Base-by-base conservation (phyloP, 1,139 yeast genomes). In the Yamadazyma membranifaciens region DNA sequence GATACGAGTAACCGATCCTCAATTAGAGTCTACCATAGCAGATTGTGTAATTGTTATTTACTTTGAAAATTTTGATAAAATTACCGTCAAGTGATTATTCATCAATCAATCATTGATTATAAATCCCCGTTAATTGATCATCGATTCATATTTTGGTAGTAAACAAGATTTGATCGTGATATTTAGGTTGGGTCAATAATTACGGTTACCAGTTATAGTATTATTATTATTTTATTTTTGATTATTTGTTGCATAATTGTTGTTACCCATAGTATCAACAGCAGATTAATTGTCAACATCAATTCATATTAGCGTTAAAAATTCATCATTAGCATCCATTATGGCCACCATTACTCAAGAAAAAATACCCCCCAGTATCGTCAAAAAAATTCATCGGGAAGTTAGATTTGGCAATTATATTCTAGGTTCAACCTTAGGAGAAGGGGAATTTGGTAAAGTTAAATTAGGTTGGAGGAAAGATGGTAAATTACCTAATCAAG, bases 361-460 rank as follows among this genome's bases (percentile, higher is more conserved):
- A 9, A 40, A 36, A 37, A n/a, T 34, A 6, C 26, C 40, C 22
- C 32, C 42, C 9, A 38, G 37, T 27, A 31, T 40, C 11, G 48
- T 46, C 5, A 42, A 45, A 28, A 45, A 50, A 20, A 44, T 48
- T 14, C 81, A 78, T 44, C 62, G 81, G 39, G 83, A 79, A 53
- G 82, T 79, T 45, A 72, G 91, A 34, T 89, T 92, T 58, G 98
- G 98, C 28, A 81, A 87, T 29, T 92, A 91, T 57, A 78, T 87
- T 28, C 73, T 92, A 6, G 98, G 98, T 3, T 83, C 95, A 15
- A 91, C 98, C 1, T 68, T 92, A n/a, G 98, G 98, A 31, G 96
- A 91, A 65, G 98, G 98, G 34, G 98, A 92, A 60, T 92, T 92
- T 62, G 98, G 98, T 44, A 91, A 91, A 63, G 98, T 92, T 46